A percentile compares a stretch with the other conserved stretches of the same genome.
Conservation (phyloP, 305 asterid species). For the Solanum chacoense region DNA sequence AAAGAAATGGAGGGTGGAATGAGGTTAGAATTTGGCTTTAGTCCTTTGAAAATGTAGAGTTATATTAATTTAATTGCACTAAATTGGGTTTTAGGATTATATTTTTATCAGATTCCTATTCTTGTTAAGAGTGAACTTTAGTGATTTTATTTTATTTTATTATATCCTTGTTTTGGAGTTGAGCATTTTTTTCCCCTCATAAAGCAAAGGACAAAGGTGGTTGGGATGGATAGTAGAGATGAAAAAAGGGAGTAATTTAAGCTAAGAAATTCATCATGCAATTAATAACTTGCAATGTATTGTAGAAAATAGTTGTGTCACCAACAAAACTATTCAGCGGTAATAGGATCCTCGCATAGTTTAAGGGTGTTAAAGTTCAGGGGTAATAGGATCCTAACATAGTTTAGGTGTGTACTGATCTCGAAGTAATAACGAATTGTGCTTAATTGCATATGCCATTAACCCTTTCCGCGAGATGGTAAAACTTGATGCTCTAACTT, state of each 20-base stretch:
- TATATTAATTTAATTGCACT: neutral
- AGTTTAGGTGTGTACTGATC: neutral
- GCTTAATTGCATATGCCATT: slow-evolving; percentile 2
- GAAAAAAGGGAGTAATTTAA: neutral
- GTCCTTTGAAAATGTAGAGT: neutral
- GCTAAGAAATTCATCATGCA: neutral
- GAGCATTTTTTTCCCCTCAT: neutral
- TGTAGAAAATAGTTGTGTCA: neutral
- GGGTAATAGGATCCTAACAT: neutral
- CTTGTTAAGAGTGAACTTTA: neutral
- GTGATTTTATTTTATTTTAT: neutral
- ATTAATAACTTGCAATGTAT: neutral
- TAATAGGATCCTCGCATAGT: neutral
- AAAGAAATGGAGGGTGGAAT: neutral
- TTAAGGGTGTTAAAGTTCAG: neutral
- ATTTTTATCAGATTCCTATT: neutral
- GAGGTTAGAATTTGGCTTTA: neutral
- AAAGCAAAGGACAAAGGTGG: neutral
- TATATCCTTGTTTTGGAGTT: neutral
- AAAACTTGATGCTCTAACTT: slow-evolving; percentile 29
- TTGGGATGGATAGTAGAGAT: neutral
- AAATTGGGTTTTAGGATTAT: neutral
- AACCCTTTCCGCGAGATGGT: slow-evolving; percentile 4
- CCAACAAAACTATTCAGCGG: neutral
- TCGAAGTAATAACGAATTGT: slow-evolving; percentile 19